Evolutionary conservation across 306 rosid species (phyloP).

Genomic region (Abrus precatorius): DNA sequence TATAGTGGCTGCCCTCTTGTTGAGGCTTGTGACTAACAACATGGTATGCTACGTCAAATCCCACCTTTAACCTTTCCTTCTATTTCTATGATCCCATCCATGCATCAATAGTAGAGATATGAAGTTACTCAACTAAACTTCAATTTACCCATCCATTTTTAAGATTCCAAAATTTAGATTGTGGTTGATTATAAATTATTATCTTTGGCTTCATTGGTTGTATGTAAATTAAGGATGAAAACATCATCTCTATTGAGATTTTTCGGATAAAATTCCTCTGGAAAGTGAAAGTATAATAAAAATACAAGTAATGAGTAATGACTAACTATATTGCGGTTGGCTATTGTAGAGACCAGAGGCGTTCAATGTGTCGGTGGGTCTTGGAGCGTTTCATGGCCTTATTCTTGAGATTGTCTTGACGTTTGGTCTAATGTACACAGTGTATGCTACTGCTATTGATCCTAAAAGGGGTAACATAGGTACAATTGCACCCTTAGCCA

Average conservation of each 20-base stretch:
- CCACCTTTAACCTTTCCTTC: not conserved
- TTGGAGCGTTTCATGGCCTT: constrained; percentile 66
- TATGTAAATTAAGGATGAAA: not conserved
- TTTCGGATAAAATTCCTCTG: too few relatives aligned
- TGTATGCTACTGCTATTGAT: constrained; percentile 89
- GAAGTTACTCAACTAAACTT: too few relatives aligned
- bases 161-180: too few relatives aligned
- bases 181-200: too few relatives aligned
- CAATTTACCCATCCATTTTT: too few relatives aligned
- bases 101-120: too few relatives aligned
- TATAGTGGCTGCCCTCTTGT: constrained; percentile 72
- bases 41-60: constrained; percentile 55
- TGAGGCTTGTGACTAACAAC: constrained; percentile 75
- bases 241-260: not conserved
- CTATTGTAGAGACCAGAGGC: constrained; percentile 72
- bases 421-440: constrained; percentile 76
- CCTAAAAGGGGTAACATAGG: constrained; percentile 82
- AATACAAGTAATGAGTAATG: not conserved
- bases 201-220: not conserved
- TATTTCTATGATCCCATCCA: too few relatives aligned
- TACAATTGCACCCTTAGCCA: constrained; percentile 75
- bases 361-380: constrained; percentile 58
- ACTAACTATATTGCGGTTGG: not conserved
- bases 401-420: constrained; percentile 78
- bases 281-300: too few relatives aligned